A percentile compares a stretch with the other conserved stretches of the same genome.
Evolutionary conservation across 2,329 filamentous ascomycete species (phyloP).

Genomic region (Trichoderma endophyticum): DNA sequence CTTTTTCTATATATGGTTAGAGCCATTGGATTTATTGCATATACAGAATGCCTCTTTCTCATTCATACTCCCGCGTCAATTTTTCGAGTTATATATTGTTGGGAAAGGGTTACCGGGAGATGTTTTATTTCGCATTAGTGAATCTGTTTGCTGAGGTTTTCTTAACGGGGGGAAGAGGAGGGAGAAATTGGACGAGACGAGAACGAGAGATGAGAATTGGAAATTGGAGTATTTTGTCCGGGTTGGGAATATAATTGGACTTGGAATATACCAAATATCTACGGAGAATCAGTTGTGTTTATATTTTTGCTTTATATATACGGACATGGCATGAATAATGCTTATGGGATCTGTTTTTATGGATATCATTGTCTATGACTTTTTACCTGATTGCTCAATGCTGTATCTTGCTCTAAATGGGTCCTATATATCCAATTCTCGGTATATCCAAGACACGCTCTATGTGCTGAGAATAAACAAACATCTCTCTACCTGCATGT

Average conservation of each 20-base stretch:
- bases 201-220: neutral
- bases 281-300: neutral
- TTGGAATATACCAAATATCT: slow-evolving; percentile 14
- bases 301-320: neutral
- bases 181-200: neutral
- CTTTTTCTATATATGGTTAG: neutral
- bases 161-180: neutral
- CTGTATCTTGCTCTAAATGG: neutral
- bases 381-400: slow-evolving; percentile 2
- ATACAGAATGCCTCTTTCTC: slow-evolving; percentile 16
- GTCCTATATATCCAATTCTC: neutral
- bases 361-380: neutral
- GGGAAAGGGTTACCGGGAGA: neutral
- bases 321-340: neutral
- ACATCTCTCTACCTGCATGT: neutral
- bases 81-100: neutral
- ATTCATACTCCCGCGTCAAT: neutral
- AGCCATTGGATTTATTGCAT: slow-evolving; percentile 1
- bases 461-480: neutral
- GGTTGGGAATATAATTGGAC: slow-evolving; percentile 7
- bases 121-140: neutral
- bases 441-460: neutral
- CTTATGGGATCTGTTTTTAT: neutral
- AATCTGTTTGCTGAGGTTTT: neutral
- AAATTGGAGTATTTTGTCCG: neutral